Evolutionary conservation across 2,329 filamentous ascomycete species (phyloP).

Genomic region (Colletotrichum sojae): DNA sequence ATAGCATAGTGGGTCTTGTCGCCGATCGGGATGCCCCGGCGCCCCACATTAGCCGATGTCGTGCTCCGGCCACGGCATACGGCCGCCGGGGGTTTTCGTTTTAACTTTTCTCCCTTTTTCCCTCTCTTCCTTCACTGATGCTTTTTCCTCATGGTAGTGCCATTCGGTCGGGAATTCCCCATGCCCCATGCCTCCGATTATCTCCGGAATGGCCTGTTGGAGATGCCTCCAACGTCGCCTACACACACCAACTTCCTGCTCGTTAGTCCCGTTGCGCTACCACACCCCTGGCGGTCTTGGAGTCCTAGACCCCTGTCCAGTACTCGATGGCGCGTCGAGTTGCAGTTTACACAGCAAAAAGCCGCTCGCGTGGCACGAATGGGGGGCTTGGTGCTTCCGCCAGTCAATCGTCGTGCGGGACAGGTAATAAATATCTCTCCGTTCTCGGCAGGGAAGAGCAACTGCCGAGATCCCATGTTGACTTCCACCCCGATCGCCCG

Average conservation of each 20-base stretch:
- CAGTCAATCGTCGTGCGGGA: no score
- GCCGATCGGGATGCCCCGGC: constrained; percentile 18
- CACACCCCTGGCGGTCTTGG: constrained; percentile 3
- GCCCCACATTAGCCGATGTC: constrained; percentile 26
- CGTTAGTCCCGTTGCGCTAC: constrained; percentile 15
- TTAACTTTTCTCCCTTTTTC: constrained; percentile 7
- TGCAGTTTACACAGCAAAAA: neutral
- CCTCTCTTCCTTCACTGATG: neutral
- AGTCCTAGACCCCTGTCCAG: constrained; percentile 5
- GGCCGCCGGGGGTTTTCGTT: neutral
- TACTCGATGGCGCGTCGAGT: constrained; percentile 2
- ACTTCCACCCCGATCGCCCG: no score
- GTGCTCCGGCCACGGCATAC: constrained; percentile 25
- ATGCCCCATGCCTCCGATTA: neutral
- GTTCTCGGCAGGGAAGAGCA: no score
- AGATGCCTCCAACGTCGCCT: constrained; percentile 8
- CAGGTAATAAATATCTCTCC: no score
- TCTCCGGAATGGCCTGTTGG: constrained; percentile 4
- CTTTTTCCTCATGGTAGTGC: neutral
- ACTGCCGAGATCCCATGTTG: no score
- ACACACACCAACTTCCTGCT: constrained; percentile 10
- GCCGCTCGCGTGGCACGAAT: neutral
- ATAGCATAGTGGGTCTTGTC: neutral
- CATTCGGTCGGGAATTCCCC: neutral
- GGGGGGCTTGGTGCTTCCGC: no score